Evolutionary conservation across 345 rosid species (phyloP), one percentile per base, ranked within the genome.

Genomic region (Alliaria petiolata): DNA sequence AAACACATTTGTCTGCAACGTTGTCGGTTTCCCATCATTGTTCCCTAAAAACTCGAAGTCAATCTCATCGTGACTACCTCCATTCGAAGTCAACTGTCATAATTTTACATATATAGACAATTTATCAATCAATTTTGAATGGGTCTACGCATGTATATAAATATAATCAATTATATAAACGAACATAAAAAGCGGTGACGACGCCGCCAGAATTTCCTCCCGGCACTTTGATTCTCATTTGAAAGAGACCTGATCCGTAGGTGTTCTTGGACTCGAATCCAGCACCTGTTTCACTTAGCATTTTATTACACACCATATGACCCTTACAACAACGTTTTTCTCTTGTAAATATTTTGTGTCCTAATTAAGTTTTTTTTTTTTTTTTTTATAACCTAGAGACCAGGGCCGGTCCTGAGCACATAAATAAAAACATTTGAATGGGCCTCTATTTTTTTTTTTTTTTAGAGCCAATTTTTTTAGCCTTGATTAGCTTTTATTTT

Each of bases 41-140:
- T 85, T 86, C 5, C 98, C 98, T 30, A 86, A 61, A 56, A 92
- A 92, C 77, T 92, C 92, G 12, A 89, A 84, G 76, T 89, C 98
- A 20, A 88, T 42, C 79, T 92, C 96, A 39, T 88, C 92, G 12
- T 79, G 95, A 59, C 52, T 43, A 13, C 63, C 44, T 14, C 80
- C 83, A 4, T 64, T 45, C 1, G 98, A 89, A 45, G 69, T 82
- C 44, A 76, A 70, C 72, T 70, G 62, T 64, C 13, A 36, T 63
- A 17, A 44, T 7, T 22, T 20, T 17, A 71, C 26, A 58, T 20
- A n/a, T 20, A 40, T 7, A 19, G 10, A 65, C 14, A 49, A 44
- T 13, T 30, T 40, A 53, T 69, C 26, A 9, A 43, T 14, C 28
- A 28, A 28, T 14, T 56, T 2, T 19, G 13, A 31, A 56, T 55